Base-by-base conservation (phyloP, 2,329 filamentous ascomycete species). In the Cladophialophora exuberans region DNA sequence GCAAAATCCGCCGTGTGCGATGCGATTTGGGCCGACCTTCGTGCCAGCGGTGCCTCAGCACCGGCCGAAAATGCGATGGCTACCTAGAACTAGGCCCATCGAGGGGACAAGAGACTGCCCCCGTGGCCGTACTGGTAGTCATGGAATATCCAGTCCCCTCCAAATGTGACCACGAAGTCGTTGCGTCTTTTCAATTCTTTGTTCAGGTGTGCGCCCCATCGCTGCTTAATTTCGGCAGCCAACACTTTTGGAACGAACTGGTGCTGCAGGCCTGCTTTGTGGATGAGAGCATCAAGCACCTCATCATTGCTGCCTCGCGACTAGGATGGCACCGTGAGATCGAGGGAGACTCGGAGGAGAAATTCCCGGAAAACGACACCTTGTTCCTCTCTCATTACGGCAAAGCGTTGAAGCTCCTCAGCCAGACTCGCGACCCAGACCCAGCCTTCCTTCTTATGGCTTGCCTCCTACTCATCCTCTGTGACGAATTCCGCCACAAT, bases 31-130 rank as follows among this genome's bases (percentile, higher is more conserved):
- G 57, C 2, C 65, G 64, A 6, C 70, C 69, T 6, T 62, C 60
- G 18, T 75, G 72, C 54, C 55, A 64, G 18, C 68, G 68, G 17
- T 75, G 72, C 54, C 55, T 60, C 4, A 68, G 61, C 4, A 72
- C 72, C 1, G 70, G 70, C 6, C 67, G 71, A 3, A 65, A 66
- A 39, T 74, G 72, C 53, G 72, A 73, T 49, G 70, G 72, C 17
- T 74, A 73, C 57, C 41, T 49, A 15, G 18, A 33, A 20, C 48
- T 47, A 18, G n/a, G 28, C 10, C 31, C 10, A 13, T n/a, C 11
- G 39, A 18, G 11, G 15, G 11, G 22, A 39, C 43, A 33, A 31
- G 17, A 44, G 22, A 26, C 28, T 11, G 13, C 47, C 11, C 51
- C 44, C 9, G 44, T 43, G 3, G 55, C 49, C 2, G 23, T 56